Evolutionary conservation across 257 asterid species (phyloP), one percentile per base, ranked within the genome.

Genomic region (Primulina eburnea): DNA sequence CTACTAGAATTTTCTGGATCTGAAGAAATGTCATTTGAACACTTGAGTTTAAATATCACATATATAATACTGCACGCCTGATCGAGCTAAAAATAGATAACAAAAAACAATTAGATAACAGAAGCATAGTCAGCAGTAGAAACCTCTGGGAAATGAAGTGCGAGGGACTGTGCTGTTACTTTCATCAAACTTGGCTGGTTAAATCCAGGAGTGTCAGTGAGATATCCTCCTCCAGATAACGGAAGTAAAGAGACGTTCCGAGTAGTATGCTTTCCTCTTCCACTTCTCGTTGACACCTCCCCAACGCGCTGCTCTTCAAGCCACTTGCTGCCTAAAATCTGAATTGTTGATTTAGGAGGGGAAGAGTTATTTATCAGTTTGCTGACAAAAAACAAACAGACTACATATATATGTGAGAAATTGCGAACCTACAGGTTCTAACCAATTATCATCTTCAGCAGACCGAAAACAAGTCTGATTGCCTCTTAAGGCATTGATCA

Each of bases 161-260:
- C 84, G 65, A 92, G 94, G 62, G 98, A 92, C 8, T 83, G 89
- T 77, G 86, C 87, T 20, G 97, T 88, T 61, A 93, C 97, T 88
- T 90, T 89, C 62, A 86, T 64, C 79, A 93, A 79, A 82, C 96
- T 90, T 72, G 99, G 97, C 79, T 93, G 99, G 79, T 80, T 89
- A 76, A 87, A 90, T 32, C 99, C 99, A 0, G 99, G 97, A 38
- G 97, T 89, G 77, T 93, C 99, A 2, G 97, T 96, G 71, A 90
- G 86, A 79, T 73, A 86, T 33, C 96, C 96, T 38, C 91, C 90
- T 64, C 76, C 96, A 68, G 82, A 73, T 73, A 92, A 78, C 60
- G 96, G 97, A 77, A 92, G 96, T 80, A 92, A 79, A 5, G 98
- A 90, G 18, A 92, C 96, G 63, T 92, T 76, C 65, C 98, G 74